Evolutionary conservation across 352 stramenopile species (phyloP).

Genomic region (Phytophthora syringae): DNA sequence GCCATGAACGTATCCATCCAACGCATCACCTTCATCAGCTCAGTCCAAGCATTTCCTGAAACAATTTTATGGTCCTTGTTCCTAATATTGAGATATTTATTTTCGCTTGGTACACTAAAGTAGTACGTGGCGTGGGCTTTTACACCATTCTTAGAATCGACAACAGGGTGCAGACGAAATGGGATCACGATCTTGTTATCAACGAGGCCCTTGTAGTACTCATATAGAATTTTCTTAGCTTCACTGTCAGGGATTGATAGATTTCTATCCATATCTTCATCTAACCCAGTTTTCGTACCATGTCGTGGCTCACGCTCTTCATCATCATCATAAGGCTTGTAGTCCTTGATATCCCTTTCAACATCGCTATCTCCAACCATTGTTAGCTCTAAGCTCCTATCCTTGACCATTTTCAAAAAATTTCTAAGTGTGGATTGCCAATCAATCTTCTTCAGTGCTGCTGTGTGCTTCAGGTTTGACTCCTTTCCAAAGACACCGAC

Average conservation of each 20-base stretch:
- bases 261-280: too few relatives aligned
- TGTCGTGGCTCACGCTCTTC: too few relatives aligned
- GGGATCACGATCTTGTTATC: conserved; percentile 19
- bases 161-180: conserved; percentile 25
- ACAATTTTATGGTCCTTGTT: conserved; percentile 20
- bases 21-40: conserved; percentile 26
- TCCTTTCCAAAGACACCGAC: too few relatives aligned
- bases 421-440: too few relatives aligned
- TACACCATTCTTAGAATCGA: conserved; percentile 17
- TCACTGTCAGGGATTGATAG: conserved; percentile 31
- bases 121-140: conserved; percentile 29
- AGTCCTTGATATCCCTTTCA: too few relatives aligned
- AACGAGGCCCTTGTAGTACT: conserved; percentile 23
- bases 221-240: conserved; percentile 24
- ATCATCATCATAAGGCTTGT: too few relatives aligned
- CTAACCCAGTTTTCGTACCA: too few relatives aligned
- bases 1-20: conserved; percentile 31
- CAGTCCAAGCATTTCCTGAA: conserved; percentile 23
- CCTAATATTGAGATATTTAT: conserved; percentile 28
- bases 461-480: too few relatives aligned
- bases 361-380: too few relatives aligned
- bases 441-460: too few relatives aligned
- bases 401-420: too few relatives aligned
- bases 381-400: too few relatives aligned
- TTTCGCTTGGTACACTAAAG: conserved; percentile 17